Percentiles rank a stretch among this genome's conserved stretches.
These are phyloP conservation scores for Hypoxylon sp. DNA, from an alignment of 2,329 filamentous ascomycete species.

Conservation along the genomic window DNA sequence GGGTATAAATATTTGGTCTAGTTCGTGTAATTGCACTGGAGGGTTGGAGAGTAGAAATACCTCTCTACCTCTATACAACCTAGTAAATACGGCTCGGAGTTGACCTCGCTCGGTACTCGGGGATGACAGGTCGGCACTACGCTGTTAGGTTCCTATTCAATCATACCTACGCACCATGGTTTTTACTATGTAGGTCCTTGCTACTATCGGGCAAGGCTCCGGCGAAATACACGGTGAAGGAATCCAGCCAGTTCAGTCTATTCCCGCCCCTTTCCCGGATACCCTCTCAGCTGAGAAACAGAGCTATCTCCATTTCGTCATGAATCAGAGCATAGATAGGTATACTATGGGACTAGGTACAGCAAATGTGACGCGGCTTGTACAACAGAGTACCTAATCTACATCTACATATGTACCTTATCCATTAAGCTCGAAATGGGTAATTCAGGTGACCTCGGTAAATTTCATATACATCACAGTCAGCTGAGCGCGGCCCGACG, in stretches of 20 bases:
- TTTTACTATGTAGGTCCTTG: background rate
- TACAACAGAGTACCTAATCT: background rate
- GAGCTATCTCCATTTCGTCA: background rate
- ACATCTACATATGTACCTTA: no score
- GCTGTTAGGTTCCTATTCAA: background rate
- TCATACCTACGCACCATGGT: background rate
- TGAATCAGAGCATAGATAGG: background rate
- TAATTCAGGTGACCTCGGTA: conserved; percentile 3
- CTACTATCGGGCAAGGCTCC: conserved; percentile 11
- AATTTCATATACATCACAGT: background rate
- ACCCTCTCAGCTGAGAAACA: background rate
- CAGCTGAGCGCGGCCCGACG: conserved; percentile 21
- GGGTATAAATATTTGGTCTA: background rate
- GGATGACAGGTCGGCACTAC: conserved; percentile 17
- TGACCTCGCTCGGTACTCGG: conserved; percentile 20
- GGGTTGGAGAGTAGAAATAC: no score
- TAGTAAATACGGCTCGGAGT: conserved; percentile 1
- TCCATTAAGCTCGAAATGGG: background rate
- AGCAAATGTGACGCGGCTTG: background rate
- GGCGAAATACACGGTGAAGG: conserved; percentile 26
- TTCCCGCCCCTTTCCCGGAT: conserved; percentile 5
- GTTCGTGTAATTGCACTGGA: no score
- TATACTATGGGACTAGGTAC: background rate
- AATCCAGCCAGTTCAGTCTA: background rate
- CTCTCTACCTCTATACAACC: no score